phyloP scores from a whole-genome alignment of 139 green algal genomes.

The Deuterostichococcus epilithicus region DNA sequence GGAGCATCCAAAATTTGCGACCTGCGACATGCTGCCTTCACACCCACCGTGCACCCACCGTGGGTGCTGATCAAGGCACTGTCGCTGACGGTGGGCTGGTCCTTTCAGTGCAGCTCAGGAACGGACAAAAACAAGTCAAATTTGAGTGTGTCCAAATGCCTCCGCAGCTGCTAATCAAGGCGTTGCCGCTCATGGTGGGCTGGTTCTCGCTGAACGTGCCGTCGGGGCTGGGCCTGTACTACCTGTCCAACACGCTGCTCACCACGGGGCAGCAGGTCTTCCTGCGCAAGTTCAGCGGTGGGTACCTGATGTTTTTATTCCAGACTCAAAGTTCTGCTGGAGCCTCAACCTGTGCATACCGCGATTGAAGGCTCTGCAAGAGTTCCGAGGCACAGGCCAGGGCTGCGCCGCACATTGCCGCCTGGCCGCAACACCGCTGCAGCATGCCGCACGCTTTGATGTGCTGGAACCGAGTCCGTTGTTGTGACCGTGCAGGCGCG shows the following conservation, averaged over 20 bases:
- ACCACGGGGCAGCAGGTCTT: slow-evolving; percentile 62
- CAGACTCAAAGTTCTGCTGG: background rate
- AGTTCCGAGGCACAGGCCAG: background rate
- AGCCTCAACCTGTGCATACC: background rate
- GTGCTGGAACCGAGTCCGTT: background rate
- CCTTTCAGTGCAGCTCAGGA: background rate
- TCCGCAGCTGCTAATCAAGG: slow-evolving; percentile 28
- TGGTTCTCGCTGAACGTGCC: slow-evolving; percentile 90
- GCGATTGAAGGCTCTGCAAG: background rate
- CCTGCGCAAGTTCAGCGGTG: slow-evolving; percentile 82
- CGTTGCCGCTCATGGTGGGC: slow-evolving; percentile 83
- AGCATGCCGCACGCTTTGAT: no score
- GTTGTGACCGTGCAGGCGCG: background rate
- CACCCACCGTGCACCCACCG: slow-evolving; percentile 23
- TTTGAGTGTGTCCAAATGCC: no score
- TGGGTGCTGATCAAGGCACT: slow-evolving; percentile 46
- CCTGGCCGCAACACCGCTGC: no score
- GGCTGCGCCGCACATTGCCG: no score
- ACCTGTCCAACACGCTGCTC: slow-evolving; percentile 82
- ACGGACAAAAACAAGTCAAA: no score
- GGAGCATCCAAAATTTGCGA: no score
- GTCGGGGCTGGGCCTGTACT: slow-evolving; percentile 84
- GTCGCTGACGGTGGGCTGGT: slow-evolving; percentile 86
- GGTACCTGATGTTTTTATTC: background rate
- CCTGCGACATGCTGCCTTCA: background rate